Percentiles rank a stretch among this genome's conserved stretches.
These are phyloP conservation scores for Alternaria brassicicola DNA, from an alignment of 2,329 filamentous ascomycete species.

Conservation along the genomic window DNA sequence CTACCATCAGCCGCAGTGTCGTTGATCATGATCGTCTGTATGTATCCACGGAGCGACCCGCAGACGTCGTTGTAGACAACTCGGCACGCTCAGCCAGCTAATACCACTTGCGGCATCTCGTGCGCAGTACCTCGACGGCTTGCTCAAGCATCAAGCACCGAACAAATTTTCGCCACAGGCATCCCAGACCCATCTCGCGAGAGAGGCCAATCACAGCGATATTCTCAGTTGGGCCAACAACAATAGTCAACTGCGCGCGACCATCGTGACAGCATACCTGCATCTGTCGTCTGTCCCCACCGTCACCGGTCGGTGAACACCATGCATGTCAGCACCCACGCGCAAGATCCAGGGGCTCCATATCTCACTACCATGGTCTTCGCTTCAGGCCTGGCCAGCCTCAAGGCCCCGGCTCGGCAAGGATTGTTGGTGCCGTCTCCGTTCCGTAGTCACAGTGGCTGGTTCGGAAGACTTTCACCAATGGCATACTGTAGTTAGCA, in stretches of 20 bases:
- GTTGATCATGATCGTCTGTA: slow-evolving; percentile 2
- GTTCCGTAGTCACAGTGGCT: not conserved
- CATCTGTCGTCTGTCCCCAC: slow-evolving; percentile 6
- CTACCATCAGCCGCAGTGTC: not conserved
- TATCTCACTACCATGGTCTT: not conserved
- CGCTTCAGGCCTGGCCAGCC: not conserved
- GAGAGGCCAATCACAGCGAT: not conserved
- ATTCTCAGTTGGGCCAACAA: not conserved
- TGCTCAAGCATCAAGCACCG: not conserved
- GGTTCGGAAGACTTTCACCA: not conserved
- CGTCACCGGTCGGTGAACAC: slow-evolving; percentile 3
- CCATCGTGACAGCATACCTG: slow-evolving; percentile 10
- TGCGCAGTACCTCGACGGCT: not conserved
- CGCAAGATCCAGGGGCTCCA: not conserved
- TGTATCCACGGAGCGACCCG: not conserved
- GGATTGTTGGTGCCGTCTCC: not conserved
- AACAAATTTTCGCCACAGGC: not conserved
- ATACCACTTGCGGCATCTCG: not conserved
- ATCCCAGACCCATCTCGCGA: not conserved
- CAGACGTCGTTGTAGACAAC: not conserved
- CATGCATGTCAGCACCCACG: not conserved
- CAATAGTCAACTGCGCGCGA: not conserved
- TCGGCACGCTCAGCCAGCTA: not conserved
- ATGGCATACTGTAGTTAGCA: not conserved
- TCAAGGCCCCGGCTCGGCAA: not conserved